Evolutionary conservation across 1,139 yeast species (phyloP), one percentile per base, ranked within the genome.

Genomic region (Suhomyces terraborum): DNA sequence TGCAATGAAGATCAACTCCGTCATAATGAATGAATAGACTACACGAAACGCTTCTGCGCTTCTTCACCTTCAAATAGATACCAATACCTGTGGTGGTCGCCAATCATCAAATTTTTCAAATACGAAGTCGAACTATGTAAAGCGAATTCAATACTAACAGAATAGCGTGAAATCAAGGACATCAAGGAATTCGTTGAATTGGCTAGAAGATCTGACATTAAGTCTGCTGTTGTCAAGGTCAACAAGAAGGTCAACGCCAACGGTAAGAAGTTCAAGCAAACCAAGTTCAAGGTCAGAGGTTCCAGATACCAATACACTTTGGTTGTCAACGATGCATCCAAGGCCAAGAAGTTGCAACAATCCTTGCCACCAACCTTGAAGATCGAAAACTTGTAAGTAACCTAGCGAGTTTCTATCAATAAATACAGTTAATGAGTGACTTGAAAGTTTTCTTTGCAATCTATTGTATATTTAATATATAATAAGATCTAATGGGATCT

Each of bases 241-340:
- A 88, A 89, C 91, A 77, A 83, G 78, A 88, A 88, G 80, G 61
- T 82, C 66, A 83, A 82, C 77, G 79, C 85, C 59, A 82, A 82
- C 78, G 95, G 95, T 73, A 84, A 84, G 80, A 77, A 78, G 62
- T 79, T 81, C 82, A 84, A 85, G 77, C 91, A 86, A 77, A 89
- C 97, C 80, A 93, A 93, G 80, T 93, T 93, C 93, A 93, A 94
- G 88, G 89, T 93, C 68, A 88, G 98, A 82, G 96, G 97, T 73
- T 67, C 96, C 58, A 88, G 80, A 74, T 75, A 87, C 82, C 84
- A 88, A 68, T 93, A 93, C 88, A 93, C 98, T 65, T 82, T 93
- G 75, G 87, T 87, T 62, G 93, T 93, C 66, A 83, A 87, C 79
- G 98, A 94, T 74, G 88, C 91, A 68, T 87, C 89, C 73, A 91